Evolutionary conservation across 179 eudicot species (phyloP).

Genomic region (Sideroxylon spinosum): DNA sequence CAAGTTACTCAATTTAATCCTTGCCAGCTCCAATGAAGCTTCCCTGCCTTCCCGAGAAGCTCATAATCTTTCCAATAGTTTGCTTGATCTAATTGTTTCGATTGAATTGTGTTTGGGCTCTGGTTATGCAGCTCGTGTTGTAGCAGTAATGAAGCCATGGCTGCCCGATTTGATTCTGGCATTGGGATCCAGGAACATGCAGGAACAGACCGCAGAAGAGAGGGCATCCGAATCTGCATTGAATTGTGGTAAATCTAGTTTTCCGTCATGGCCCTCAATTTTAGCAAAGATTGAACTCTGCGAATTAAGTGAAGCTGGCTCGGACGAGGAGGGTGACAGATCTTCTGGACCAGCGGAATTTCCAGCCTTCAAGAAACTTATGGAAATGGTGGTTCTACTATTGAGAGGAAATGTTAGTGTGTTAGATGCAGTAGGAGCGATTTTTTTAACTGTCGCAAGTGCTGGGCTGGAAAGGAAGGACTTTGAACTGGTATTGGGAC

Average conservation of each 20-base stretch:
- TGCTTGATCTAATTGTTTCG: slow-evolving; percentile 54
- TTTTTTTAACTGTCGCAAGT: slow-evolving; percentile 36
- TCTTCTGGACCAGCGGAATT: slow-evolving; percentile 26
- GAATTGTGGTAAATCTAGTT: slow-evolving; percentile 30
- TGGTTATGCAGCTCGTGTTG: slow-evolving; percentile 52
- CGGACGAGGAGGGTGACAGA: slow-evolving; percentile 43
- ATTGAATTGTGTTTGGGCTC: slow-evolving; percentile 63
- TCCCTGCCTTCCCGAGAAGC: slow-evolving; percentile 35
- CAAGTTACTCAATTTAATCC: slow-evolving; percentile 58
- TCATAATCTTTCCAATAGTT: slow-evolving; percentile 48
- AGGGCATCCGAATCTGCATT: slow-evolving; percentile 20
- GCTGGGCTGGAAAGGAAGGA: slow-evolving; percentile 53
- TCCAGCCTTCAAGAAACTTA: slow-evolving; percentile 55
- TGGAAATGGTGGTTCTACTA: slow-evolving; percentile 40
- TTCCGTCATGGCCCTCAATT: slow-evolving; percentile 56
- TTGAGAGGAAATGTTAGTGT: slow-evolving; percentile 38
- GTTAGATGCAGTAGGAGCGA: slow-evolving; percentile 53
- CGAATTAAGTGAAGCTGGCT: slow-evolving; percentile 37
- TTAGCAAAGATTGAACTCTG: slow-evolving; percentile 61
- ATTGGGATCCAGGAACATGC: slow-evolving; percentile 52
- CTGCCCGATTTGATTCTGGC: slow-evolving; percentile 78
- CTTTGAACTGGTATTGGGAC: slow-evolving; percentile 51
- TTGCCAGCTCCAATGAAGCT: slow-evolving; percentile 37
- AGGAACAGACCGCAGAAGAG: slow-evolving; percentile 36
- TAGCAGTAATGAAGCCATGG: slow-evolving; percentile 63